A percentile compares a stretch with the other conserved stretches of the same genome.
Conservation (phyloP, 1,284 basidiomycete genomes). For the Clitocybe nebularis region DNA sequence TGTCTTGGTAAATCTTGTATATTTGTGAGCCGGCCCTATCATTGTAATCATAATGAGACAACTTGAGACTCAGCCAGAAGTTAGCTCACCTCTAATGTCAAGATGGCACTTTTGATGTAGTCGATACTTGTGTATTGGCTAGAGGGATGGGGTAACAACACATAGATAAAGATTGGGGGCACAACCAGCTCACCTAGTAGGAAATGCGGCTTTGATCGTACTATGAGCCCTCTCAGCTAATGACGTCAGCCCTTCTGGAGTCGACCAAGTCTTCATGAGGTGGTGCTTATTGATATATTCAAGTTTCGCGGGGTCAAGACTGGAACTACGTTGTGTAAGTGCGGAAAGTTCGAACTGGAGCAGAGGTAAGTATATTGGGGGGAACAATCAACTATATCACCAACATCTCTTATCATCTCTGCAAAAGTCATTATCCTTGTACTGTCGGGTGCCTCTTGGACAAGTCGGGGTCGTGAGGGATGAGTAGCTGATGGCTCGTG, state of each 20-base stretch:
- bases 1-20: constrained; percentile 64
- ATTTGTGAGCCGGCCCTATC: constrained; percentile 65
- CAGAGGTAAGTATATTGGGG: constrained; percentile 1
- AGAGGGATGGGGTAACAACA: no score
- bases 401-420: constrained; percentile 62
- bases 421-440: constrained; percentile 61
- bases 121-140: constrained; percentile 48
- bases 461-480: constrained; percentile 14
- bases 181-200: constrained; percentile 24
- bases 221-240: constrained; percentile 48
- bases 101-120: constrained; percentile 57
- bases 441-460: constrained; percentile 53
- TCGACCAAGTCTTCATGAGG: constrained; percentile 47
- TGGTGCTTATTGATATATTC: constrained; percentile 79
- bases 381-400: constrained; percentile 8
- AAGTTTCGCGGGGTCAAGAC: constrained; percentile 69
- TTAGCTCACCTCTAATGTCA: constrained; percentile 47
- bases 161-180: neutral
- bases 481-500: constrained; percentile 18
- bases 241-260: constrained; percentile 36
- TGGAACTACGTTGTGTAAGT: constrained; percentile 72
- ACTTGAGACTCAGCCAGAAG: neutral
- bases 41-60: neutral
- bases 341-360: constrained; percentile 67
- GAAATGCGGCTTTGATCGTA: constrained; percentile 45